A percentile compares a stretch with the other conserved stretches of the same genome.
phyloP scores from a whole-genome alignment of 1,284 basidiomycete species.

The Rhodotorula sp. region DNA sequence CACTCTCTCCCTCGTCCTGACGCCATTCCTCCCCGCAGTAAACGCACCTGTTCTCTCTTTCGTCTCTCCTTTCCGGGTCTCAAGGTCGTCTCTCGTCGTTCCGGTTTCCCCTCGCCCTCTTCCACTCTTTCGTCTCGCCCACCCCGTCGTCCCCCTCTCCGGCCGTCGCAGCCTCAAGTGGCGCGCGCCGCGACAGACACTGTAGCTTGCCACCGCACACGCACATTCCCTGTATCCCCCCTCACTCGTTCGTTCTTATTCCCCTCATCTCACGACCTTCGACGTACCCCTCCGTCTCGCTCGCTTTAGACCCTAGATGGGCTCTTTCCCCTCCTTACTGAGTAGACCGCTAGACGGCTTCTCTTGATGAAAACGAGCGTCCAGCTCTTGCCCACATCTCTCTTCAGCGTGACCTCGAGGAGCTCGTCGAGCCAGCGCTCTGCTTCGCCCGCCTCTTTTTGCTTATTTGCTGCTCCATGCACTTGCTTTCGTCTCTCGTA shows the following conservation, averaged over 20 bases:
- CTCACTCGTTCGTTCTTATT: not conserved
- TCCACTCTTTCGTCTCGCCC: too few species aligned
- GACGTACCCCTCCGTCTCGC: not conserved
- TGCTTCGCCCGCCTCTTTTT: too few species aligned
- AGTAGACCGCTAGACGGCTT: slow-evolving; percentile 2
- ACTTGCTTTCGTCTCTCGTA: too few species aligned
- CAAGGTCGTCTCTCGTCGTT: not conserved
- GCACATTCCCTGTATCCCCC: not conserved
- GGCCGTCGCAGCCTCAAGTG: too few species aligned
- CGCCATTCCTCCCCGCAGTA: too few species aligned
- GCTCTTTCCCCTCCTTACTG: not conserved
- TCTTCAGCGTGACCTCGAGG: too few species aligned
- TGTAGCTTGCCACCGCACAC: not conserved
- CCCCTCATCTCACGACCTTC: not conserved
- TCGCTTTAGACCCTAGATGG: slow-evolving; percentile 1
- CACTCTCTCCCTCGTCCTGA: too few species aligned
- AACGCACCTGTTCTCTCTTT: not conserved
- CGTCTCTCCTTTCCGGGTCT: not conserved
- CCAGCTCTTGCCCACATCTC: not conserved
- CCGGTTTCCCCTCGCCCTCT: too few species aligned
- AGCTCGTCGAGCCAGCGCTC: too few species aligned
- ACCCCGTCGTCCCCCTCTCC: too few species aligned
- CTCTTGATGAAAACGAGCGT: not conserved
- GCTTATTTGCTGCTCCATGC: too few species aligned
- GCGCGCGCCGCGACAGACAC: not conserved